Evolutionary conservation across 768 basidiomycete genomes (phyloP), one percentile per base, ranked within the genome.

Genomic region (Podaxis rugospora): DNA sequence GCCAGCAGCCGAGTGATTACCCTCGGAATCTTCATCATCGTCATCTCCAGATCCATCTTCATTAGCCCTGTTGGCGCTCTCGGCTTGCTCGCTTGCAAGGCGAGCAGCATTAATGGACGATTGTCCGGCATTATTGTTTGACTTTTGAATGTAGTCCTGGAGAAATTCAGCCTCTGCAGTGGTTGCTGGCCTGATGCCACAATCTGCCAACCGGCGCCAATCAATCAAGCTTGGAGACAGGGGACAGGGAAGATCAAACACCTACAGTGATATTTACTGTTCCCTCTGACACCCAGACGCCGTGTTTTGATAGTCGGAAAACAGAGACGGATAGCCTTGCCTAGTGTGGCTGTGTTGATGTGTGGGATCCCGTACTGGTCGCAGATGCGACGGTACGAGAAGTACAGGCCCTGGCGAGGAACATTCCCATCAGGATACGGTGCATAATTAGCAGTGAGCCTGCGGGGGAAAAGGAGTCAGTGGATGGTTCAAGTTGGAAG

Each of bases 301-400:
- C 95, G 82, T 54, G 95, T 96, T 83, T 94, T 95, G 82, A 97
- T 95, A 64, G 90, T 92, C 52, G 92, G 92, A 76, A 94, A 97
- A 72, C 93, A 95, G 57, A 92, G 83, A 64, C 93, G 83, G 69
- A 97, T 94, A 50, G 94, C 93, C 74, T 97, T 97, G 63, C 95
- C 95, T 67, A 97, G 82, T 1, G 94, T 94, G 66, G 95, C 95
- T 39, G 94, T 93, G 79, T 95, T 97, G 78, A 96, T 93, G 70
- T 95, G 92, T 55, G 91, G 92, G 63, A 95, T 91, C 55, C 90
- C 90, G 76, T 95, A 93, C 74, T 93, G 90, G 76, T 94, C 92
- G 74, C 92, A 95, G 59, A 95, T 87, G 57, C 92, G 81, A 63
- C 90, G 84, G 76, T 95, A 97, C 36, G 93, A 95, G 71, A 93